phyloP scores from a whole-genome alignment of 805 yeast genomes.

The Yamadazyma phyllophila region DNA sequence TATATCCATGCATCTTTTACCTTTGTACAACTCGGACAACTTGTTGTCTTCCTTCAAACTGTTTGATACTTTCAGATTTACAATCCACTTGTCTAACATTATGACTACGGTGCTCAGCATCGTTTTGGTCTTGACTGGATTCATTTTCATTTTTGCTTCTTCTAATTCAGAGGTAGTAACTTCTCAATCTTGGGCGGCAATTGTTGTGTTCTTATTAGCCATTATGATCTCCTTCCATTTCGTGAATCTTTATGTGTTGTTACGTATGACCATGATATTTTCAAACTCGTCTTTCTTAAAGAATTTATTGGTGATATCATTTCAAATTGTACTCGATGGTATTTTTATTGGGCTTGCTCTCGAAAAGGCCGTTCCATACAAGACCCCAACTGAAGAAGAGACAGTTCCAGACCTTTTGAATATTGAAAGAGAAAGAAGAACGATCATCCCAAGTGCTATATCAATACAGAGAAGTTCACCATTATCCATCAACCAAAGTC shows the following conservation, averaged over 20 bases:
- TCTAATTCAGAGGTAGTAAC: background rate
- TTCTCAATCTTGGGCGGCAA: background rate
- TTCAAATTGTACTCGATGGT: constrained; percentile 3
- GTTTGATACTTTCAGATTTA: constrained; percentile 2
- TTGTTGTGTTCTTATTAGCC: background rate
- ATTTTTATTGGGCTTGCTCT: background rate
- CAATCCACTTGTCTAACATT: constrained; percentile 9
- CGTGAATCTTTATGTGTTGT: background rate
- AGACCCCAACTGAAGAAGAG: background rate
- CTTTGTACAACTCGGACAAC: background rate
- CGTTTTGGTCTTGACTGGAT: background rate
- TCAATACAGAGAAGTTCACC: background rate
- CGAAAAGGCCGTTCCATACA: background rate
- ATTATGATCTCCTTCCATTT: constrained; percentile 1
- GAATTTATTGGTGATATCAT: background rate
- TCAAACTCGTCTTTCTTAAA: background rate
- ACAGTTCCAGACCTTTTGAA: background rate
- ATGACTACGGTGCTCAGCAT: constrained; percentile 1
- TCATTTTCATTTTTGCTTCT: background rate
- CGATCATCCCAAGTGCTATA: too few species aligned
- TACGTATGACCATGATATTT: background rate
- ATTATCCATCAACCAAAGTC: background rate
- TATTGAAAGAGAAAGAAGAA: too few species aligned
- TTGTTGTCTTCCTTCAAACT: background rate
- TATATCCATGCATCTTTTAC: background rate